Conservation (phyloP, 202 grass and related monocot genomes). For the Panicum hallii region DNA sequence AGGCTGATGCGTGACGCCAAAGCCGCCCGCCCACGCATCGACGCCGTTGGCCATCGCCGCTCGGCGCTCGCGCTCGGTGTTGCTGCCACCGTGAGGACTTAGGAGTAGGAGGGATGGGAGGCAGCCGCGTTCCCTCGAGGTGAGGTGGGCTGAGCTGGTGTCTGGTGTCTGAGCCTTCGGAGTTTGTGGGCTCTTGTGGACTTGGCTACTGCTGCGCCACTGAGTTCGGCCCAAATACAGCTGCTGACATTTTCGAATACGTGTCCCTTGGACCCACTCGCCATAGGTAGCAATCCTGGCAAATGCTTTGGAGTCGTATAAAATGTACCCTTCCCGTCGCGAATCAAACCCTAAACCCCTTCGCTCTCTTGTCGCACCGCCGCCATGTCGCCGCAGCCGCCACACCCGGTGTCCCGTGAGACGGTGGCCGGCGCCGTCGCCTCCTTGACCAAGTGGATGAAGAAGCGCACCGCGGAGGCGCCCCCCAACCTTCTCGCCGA, state of each 20-base stretch:
- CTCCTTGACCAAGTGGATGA: slow-evolving; percentile 75
- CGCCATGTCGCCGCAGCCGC: slow-evolving; percentile 11
- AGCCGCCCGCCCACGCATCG: neutral
- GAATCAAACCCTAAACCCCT: slow-evolving; percentile 40
- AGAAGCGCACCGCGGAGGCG: slow-evolving; percentile 32
- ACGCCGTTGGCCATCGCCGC: neutral
- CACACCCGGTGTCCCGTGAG: slow-evolving; percentile 37
- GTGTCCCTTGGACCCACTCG: neutral
- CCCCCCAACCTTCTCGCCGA: slow-evolving; percentile 69
- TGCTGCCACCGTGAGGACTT: neutral
- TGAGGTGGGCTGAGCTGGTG: neutral
- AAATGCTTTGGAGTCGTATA: neutral
- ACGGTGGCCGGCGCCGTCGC: slow-evolving; percentile 54
- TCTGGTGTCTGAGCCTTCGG: neutral
- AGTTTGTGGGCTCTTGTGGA: neutral
- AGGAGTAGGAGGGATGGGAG: too few species aligned
- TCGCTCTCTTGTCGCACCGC: neutral
- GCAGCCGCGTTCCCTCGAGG: neutral
- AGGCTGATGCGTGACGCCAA: neutral
- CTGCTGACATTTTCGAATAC: neutral
- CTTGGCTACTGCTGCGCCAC: too few species aligned
- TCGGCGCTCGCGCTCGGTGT: neutral
- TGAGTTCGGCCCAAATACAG: neutral
- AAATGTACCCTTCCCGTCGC: neutral
- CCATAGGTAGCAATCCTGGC: neutral